phyloP scores from a whole-genome alignment of 208 protist species.

The Trypanosoma avium region DNA sequence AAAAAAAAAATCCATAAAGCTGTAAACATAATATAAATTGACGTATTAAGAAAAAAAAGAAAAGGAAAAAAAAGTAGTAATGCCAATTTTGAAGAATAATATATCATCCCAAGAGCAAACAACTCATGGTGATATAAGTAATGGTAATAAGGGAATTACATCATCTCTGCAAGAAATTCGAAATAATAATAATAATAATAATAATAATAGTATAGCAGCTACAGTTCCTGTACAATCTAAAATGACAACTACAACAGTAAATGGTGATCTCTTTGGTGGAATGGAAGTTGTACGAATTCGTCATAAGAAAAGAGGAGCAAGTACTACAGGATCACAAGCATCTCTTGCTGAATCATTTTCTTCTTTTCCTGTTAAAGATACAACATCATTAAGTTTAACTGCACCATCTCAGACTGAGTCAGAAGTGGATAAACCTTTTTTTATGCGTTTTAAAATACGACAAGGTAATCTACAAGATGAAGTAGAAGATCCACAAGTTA shows the following conservation, averaged over 20 bases:
- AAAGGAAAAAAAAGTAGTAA: neutral
- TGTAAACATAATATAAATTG: no score
- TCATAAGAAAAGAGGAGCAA: slow-evolving; percentile 7
- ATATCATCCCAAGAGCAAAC: no score
- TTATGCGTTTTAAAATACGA: slow-evolving; percentile 14
- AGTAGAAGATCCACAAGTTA: slow-evolving; percentile 14
- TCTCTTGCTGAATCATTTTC: slow-evolving; percentile 6
- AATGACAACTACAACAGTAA: neutral
- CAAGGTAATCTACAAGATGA: slow-evolving; percentile 9
- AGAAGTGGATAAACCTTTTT: slow-evolving; percentile 16
- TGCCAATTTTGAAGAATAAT: neutral
- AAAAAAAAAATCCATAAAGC: neutral
- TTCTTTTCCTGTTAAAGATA: neutral
- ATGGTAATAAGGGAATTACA: no score
- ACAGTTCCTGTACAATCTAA: neutral
- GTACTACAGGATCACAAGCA: slow-evolving; percentile 15
- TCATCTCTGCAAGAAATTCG: neutral
- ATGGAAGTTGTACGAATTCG: slow-evolving; percentile 25
- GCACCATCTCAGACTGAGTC: no score
- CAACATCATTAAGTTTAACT: neutral
- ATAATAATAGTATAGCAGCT: neutral
- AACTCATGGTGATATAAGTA: neutral
- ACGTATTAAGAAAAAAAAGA: neutral
- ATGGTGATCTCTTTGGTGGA: slow-evolving; percentile 17
- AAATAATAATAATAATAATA: neutral